Evolutionary conservation across 495 filamentous ascomycete species (phyloP), one percentile per base, ranked within the genome.

Genomic region (Xylaria bambusicola): DNA sequence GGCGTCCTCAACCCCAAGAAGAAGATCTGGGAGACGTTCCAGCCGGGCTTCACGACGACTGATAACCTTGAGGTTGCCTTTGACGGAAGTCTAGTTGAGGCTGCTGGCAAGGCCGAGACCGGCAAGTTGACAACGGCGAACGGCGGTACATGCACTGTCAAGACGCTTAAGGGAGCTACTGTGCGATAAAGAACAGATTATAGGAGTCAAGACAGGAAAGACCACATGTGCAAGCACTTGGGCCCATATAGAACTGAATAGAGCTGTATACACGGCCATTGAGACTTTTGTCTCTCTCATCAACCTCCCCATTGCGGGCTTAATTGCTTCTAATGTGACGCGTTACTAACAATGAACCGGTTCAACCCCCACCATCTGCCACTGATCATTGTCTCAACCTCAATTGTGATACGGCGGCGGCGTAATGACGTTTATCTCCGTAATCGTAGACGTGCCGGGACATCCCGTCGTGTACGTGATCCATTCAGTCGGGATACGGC

Each of bases 1-100:
- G 86, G 86, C 61, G 81, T 90, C 52, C 82, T 98, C 63, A 98
- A 98, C 80, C 94, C 95, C 41, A 98, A 98, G 88, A 97, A 97
- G 85, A 97, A 97, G 85, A 75, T 97, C 54, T 98, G 92, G 91
- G 94, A 98, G 82, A 91, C 81, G 10, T 88, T 95, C 77, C 93
- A 97, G 78, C 90, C 91, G 5, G 94, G 93, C 0, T 98, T 98
- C 75, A 91, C 86, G 20, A 98, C 93, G 13, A 96, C 88, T 15
- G 83, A 84, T 3, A 74, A 73, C 35, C 75, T 89, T 51, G 91
- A 91, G 76, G 95, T 96, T 29, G 90, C 81, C 12, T 81, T 80
- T 56, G 75, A 81, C 42, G 76, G 75, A 1, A 69, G 66, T 20
- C 69, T 68, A 0, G 76, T 81, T 35, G 75, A 81, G 64, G 78